Evolutionary conservation across 768 basidiomycete species (phyloP).

Genomic region (Collybia mongolica): DNA sequence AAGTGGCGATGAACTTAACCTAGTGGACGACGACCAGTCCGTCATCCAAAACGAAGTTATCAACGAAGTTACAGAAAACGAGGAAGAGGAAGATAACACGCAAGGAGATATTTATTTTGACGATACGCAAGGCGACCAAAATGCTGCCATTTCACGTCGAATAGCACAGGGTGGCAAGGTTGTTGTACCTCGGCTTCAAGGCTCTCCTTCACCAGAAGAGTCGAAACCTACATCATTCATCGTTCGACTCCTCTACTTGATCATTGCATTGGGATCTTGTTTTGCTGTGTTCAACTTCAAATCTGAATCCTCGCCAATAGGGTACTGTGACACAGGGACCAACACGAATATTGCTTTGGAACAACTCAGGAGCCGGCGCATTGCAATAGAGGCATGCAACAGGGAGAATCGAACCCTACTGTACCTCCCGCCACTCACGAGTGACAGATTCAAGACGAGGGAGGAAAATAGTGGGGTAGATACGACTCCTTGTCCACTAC

Average conservation of each 20-base stretch:
- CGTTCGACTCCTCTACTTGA: slow-evolving; percentile 40
- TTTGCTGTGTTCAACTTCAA: slow-evolving; percentile 53
- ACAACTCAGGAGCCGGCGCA: slow-evolving; percentile 39
- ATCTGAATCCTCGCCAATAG: slow-evolving; percentile 64
- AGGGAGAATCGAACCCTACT: slow-evolving; percentile 50
- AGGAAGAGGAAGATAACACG: slow-evolving; percentile 13
- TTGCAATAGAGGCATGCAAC: slow-evolving; percentile 56
- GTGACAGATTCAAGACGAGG: slow-evolving; percentile 1
- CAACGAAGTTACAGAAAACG: slow-evolving; percentile 1
- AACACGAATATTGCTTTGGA: slow-evolving; percentile 59
- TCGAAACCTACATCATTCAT: slow-evolving; percentile 25
- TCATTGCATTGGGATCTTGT: slow-evolving; percentile 31
- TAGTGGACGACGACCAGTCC: slow-evolving; percentile 5
- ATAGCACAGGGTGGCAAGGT: slow-evolving; percentile 32
- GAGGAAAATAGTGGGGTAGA: slow-evolving; percentile 19
- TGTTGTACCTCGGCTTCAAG: slow-evolving; percentile 2
- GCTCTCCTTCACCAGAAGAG: slow-evolving; percentile 7
- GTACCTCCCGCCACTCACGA: slow-evolving; percentile 19
- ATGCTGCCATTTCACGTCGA: slow-evolving; percentile 31
- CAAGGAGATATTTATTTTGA: too few relatives aligned
- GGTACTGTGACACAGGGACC: slow-evolving; percentile 70
- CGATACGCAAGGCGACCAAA: slow-evolving; percentile 1
- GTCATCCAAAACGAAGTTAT: slow-evolving; percentile 1
- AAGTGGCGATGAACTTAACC: slow-evolving; percentile 24
- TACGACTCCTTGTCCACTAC: slow-evolving; percentile 49